Evolutionary conservation across 2,329 filamentous ascomycete genomes (phyloP).

Genomic region (Fusarium xylarioides): DNA sequence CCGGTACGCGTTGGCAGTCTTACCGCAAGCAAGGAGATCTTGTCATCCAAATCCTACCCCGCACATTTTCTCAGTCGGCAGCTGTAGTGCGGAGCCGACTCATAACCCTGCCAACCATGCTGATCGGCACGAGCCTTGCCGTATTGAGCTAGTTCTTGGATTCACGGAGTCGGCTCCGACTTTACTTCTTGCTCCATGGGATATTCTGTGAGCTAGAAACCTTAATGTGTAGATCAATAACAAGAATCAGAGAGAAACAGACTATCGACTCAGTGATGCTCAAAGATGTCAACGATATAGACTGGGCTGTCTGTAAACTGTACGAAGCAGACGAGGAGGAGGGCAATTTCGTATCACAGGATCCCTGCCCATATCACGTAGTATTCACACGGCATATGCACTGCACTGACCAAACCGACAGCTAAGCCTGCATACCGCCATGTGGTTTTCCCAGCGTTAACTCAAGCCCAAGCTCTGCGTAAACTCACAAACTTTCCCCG

Average conservation of each 20-base stretch:
- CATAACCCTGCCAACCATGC: neutral
- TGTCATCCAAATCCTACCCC: neutral
- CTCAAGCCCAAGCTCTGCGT: neutral
- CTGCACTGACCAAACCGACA: too few species aligned
- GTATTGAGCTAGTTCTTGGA: neutral
- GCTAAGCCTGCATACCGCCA: too few species aligned
- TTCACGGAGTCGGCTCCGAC: neutral
- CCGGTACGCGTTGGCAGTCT: too few species aligned
- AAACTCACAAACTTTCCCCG: neutral
- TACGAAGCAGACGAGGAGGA: neutral
- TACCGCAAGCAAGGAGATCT: too few species aligned
- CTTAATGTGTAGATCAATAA: neutral
- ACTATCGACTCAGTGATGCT: rapidly evolving
- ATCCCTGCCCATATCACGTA: neutral
- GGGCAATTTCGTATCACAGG: neutral
- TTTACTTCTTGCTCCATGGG: neutral
- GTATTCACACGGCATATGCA: neutral
- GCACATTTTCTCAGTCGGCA: neutral
- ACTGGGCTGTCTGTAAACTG: too few species aligned
- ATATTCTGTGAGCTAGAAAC: neutral
- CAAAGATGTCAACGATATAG: rapidly evolving
- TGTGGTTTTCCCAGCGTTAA: neutral
- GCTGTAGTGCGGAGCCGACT: neutral
- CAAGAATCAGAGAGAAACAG: rapidly evolving
- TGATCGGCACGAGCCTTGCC: neutral